Conservation (phyloP, 345 rosid species). For the Salix arbutifolia region DNA sequence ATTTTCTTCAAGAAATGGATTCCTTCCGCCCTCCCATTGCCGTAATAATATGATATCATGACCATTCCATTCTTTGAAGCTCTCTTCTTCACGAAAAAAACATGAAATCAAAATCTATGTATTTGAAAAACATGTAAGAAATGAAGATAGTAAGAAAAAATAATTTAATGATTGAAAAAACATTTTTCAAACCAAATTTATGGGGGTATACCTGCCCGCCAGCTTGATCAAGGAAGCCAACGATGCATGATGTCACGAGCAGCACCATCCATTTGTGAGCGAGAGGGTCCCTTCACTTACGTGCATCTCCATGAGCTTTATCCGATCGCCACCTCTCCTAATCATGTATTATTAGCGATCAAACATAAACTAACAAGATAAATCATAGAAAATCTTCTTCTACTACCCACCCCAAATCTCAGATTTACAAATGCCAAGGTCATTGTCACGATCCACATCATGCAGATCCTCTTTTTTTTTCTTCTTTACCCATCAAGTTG, state of each 20-base stretch:
- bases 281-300: slow-evolving; percentile 27
- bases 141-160: too few species aligned
- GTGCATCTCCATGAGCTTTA: slow-evolving; percentile 19
- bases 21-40: not conserved
- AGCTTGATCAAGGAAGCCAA: slow-evolving; percentile 7
- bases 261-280: slow-evolving; percentile 17
- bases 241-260: slow-evolving; percentile 25
- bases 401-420: not conserved
- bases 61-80: too few species aligned
- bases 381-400: too few species aligned
- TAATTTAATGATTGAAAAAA: too few species aligned
- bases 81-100: too few species aligned
- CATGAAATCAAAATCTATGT: too few species aligned
- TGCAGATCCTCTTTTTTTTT: too few species aligned
- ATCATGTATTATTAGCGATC: not conserved
- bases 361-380: too few species aligned
- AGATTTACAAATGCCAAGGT: not conserved
- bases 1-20: not conserved
- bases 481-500: too few species aligned
- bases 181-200: too few species aligned
- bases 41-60: not conserved
- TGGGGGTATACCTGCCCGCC: too few species aligned
- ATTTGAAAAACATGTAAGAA: too few species aligned
- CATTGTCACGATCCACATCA: not conserved
- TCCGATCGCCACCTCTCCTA: slow-evolving; percentile 15